Conservation (phyloP, 2,329 filamentous ascomycete species). For the Sporothrix dimorphospora region DNA sequence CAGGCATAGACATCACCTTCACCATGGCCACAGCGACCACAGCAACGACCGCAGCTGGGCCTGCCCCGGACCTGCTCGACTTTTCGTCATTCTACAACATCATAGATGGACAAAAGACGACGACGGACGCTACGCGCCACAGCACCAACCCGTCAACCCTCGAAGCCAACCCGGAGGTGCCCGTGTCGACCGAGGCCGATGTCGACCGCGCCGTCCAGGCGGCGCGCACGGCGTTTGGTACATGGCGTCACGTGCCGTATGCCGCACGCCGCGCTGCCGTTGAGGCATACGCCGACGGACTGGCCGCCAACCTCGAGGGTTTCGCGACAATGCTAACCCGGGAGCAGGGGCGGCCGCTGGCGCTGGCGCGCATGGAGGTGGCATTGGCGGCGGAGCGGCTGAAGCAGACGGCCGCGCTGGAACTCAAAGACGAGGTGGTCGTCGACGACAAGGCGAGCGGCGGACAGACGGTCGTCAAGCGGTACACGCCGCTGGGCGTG, state of each 20-base stretch:
- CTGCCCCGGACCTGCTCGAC: background rate
- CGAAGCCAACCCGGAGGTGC: slow-evolving; percentile 42
- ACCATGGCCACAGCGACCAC: background rate
- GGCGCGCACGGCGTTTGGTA: slow-evolving; percentile 43
- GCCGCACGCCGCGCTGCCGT: slow-evolving; percentile 33
- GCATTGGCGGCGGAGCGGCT: background rate
- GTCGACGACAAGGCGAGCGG: background rate
- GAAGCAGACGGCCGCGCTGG: background rate
- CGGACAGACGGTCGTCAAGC: background rate
- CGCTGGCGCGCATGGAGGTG: background rate
- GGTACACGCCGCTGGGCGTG: background rate
- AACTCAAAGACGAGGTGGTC: background rate
- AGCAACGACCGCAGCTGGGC: background rate
- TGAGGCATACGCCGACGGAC: slow-evolving; percentile 44
- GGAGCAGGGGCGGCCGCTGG: slow-evolving; percentile 4
- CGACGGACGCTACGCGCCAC: slow-evolving; percentile 36
- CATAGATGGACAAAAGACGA: slow-evolving; percentile 35
- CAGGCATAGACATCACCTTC: background rate
- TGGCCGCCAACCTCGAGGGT: background rate
- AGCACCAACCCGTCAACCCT: slow-evolving; percentile 43
- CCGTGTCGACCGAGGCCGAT: slow-evolving; percentile 44
- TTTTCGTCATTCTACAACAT: slow-evolving; percentile 35
- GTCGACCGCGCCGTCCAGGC: slow-evolving; percentile 46
- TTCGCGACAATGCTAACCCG: slow-evolving; percentile 9
- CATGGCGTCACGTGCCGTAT: slow-evolving; percentile 44